These are phyloP conservation scores for Chrysoporthe deuterocubensis DNA, from an alignment of 2,329 filamentous ascomycete genomes.

Conservation along the genomic window DNA sequence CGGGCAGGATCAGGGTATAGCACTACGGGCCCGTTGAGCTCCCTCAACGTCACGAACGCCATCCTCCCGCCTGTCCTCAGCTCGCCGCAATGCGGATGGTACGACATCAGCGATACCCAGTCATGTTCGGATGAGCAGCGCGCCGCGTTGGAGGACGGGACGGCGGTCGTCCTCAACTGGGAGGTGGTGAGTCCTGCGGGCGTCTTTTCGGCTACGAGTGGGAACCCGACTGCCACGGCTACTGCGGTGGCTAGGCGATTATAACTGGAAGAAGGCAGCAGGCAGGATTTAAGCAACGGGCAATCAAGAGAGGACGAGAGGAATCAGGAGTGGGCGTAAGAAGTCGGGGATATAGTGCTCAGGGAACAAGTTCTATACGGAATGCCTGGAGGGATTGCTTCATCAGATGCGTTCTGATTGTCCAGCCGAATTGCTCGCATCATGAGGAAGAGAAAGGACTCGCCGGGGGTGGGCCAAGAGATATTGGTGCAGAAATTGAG, in stretches of 20 bases:
- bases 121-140: constrained; percentile 51
- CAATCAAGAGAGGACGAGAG: too few relatives aligned
- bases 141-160: constrained; percentile 46
- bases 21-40: constrained; percentile 44
- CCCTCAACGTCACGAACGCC: constrained; percentile 49
- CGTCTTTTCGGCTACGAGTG: constrained; percentile 15
- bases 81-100: constrained; percentile 50
- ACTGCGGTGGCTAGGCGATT: background rate
- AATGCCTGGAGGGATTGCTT: background rate
- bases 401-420: too few relatives aligned
- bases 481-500: too few relatives aligned
- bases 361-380: background rate
- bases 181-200: constrained; percentile 38
- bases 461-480: too few relatives aligned
- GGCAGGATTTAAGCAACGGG: too few relatives aligned
- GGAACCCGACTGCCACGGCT: constrained; percentile 9
- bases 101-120: constrained; percentile 34
- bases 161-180: constrained; percentile 50
- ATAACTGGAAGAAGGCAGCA: background rate
- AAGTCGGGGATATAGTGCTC: too few relatives aligned
- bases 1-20: constrained; percentile 2
- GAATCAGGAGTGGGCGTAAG: too few relatives aligned
- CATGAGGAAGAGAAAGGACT: too few relatives aligned
- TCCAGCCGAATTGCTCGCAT: too few relatives aligned
- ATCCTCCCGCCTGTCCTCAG: constrained; percentile 40